phyloP scores from a whole-genome alignment of 805 yeast species.

The Candida takata region DNA sequence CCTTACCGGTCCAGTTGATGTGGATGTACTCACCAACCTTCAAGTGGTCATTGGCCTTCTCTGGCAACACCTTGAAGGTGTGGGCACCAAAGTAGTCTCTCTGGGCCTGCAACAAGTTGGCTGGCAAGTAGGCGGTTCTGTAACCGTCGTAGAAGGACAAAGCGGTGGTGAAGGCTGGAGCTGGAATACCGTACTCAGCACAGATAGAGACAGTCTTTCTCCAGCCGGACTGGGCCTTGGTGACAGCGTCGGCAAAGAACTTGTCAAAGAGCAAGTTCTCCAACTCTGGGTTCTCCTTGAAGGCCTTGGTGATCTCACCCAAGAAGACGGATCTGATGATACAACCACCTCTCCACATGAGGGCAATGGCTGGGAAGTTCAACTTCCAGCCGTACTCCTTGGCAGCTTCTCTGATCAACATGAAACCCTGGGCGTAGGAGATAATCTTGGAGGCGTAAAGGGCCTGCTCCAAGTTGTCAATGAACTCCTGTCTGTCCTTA shows the following conservation, averaged over 20 bases:
- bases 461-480: conserved; percentile 96
- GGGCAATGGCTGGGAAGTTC: conserved; percentile 96
- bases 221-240: conserved; percentile 95
- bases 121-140: conserved; percentile 94
- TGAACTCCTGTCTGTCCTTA: conserved; percentile 74
- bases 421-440: conserved; percentile 99
- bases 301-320: conserved; percentile 95
- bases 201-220: conserved; percentile 79
- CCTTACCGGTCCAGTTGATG: conserved; percentile 98
- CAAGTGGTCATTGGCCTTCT: conserved; percentile 65
- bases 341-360: conserved; percentile 99
- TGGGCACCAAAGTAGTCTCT: conserved; percentile 99
- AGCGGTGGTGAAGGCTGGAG: conserved; percentile 97
- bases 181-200: conserved; percentile 84
- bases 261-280: conserved; percentile 94
- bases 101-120: conserved; percentile 98
- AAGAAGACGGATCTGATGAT: conserved; percentile 97
- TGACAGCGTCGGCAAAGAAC: conserved; percentile 86
- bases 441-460: conserved; percentile 96
- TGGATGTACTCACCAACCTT: conserved; percentile 83
- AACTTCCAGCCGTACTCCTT: conserved; percentile 94
- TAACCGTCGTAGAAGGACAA: conserved; percentile 97
- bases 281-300: conserved; percentile 85
- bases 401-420: conserved; percentile 98
- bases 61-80: conserved; percentile 94